Evolutionary conservation across 2,329 filamentous ascomycete genomes (phyloP).

Genomic region (Diplodia corticola): DNA sequence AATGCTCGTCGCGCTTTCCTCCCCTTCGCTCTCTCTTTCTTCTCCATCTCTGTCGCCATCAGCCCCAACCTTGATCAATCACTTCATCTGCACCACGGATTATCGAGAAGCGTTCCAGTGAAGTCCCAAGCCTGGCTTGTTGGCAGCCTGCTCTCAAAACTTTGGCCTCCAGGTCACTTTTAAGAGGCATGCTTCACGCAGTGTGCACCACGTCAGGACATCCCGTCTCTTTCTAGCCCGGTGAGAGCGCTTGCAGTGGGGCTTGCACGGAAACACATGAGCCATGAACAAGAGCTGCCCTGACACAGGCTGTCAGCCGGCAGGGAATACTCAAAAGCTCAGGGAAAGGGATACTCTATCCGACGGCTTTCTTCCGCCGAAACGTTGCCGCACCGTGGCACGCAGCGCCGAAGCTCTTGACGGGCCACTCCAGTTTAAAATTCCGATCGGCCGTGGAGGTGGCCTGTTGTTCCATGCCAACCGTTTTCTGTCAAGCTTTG

Average conservation of each 20-base stretch:
- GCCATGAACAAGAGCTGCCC: slow-evolving; percentile 1
- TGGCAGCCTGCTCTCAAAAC: background rate
- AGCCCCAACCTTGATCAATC: slow-evolving; percentile 50
- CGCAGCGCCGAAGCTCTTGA: background rate
- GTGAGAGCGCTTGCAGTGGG: background rate
- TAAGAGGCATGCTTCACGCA: background rate
- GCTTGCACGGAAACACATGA: background rate
- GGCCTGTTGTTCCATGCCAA: background rate
- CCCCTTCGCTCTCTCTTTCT: background rate
- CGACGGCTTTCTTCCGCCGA: background rate
- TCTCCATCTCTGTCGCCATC: slow-evolving; percentile 46
- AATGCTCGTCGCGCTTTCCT: background rate
- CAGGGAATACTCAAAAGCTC: background rate
- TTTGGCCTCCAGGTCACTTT: background rate
- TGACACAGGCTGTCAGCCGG: background rate
- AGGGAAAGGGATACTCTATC: background rate
- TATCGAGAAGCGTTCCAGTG: slow-evolving; percentile 12
- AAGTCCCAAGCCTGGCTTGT: too few species aligned
- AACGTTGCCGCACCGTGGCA: background rate
- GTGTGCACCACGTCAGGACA: background rate
- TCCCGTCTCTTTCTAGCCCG: background rate
- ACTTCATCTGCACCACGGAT: slow-evolving; percentile 45
- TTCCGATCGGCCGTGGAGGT: background rate
- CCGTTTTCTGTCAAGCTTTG: slow-evolving; percentile 14
- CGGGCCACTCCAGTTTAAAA: background rate